Evolutionary conservation across 2,329 filamentous ascomycete genomes (phyloP), one percentile per base, ranked within the genome.

Genomic region (Pseudocercospora cruenta): DNA sequence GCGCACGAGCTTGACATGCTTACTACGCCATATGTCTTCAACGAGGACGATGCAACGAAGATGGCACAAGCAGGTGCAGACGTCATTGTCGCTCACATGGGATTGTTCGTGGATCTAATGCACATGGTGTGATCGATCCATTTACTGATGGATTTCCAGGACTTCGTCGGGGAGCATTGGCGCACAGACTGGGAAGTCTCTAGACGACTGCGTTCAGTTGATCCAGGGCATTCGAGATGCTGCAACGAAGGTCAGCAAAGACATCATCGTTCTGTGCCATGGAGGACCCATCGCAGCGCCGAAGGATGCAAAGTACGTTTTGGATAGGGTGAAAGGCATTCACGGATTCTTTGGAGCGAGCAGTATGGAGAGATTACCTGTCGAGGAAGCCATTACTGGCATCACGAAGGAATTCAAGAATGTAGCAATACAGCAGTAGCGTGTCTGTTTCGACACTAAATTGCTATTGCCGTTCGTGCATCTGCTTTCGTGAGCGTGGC

Each of bases 341-440:
- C 88, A 91, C 78, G 89, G 90, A 0, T 91, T 92, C 76, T 91
- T 88, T 71, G 90, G 89, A 0, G 90, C 89, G 10, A 90, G 88
- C 67, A 87, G 86, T 62, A 90, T 91, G 86, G 89, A 91, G 77
- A 80, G 89, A 51, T 77, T 91, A 67, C 89, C 89, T 0, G 89
- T 91, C 10, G 89, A 91, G 74, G 80, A 84, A 65, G 89, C 89
- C 0, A 90, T 91, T 63, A 86, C 82, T 58, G 82, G 83, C 60
- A 86, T 85, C 51, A 86, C 85, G 3, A 82, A 80, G 69, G 78
- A 80, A 16, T 89, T 88, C 74, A 88, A 88, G 63, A 63, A 66
- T 21, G 73, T 75, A 36, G 58, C 51, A 43, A 24, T 60, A 55
- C 51, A 33, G 51, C 51, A 31, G 26, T 55, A 55, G 39, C 36